phyloP scores from a whole-genome alignment of 805 yeast genomes.

The Spathaspora boniae region DNA sequence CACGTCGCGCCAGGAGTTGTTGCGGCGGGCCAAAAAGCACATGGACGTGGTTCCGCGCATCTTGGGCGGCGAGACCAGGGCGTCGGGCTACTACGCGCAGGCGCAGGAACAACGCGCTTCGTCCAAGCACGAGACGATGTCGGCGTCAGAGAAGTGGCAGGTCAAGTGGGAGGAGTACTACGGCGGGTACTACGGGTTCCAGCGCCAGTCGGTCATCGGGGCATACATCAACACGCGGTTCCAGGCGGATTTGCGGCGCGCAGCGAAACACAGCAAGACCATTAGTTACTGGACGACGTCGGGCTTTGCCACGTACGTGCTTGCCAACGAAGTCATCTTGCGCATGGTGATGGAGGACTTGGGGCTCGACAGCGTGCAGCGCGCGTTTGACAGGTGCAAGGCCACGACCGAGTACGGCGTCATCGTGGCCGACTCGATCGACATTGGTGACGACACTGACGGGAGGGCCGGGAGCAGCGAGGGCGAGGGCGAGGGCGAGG shows the following conservation, averaged over 20 bases:
- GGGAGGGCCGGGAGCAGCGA: background rate
- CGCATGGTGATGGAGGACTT: conserved; percentile 49
- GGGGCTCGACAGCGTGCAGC: no score
- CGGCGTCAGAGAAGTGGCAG: conserved; percentile 44
- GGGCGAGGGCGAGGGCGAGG: background rate
- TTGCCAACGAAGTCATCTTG: conserved; percentile 61
- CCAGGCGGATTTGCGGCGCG: conserved; percentile 23
- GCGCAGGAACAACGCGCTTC: conserved; percentile 41
- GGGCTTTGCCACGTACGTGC: conserved; percentile 53
- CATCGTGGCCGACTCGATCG: conserved; percentile 28
- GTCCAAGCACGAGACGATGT: conserved; percentile 42
- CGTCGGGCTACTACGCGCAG: conserved; percentile 47
- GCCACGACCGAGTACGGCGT: conserved; percentile 49
- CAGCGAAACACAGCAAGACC: conserved; percentile 36
- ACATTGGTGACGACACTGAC: conserved; percentile 23
- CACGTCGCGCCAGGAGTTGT: conserved; percentile 28
- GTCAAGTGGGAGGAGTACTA: conserved; percentile 44
- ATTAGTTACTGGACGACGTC: conserved; percentile 59
- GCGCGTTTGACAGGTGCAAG: conserved; percentile 37
- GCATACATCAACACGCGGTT: conserved; percentile 34
- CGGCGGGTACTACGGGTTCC: conserved; percentile 62
- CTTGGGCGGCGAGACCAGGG: conserved; percentile 37
- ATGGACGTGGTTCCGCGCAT: conserved; percentile 33
- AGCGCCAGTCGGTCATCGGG: conserved; percentile 52
- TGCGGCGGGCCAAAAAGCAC: conserved; percentile 24